Evolutionary conservation across 352 stramenopile genomes (phyloP).

Genomic region (Saprolegnia parasitica): DNA sequence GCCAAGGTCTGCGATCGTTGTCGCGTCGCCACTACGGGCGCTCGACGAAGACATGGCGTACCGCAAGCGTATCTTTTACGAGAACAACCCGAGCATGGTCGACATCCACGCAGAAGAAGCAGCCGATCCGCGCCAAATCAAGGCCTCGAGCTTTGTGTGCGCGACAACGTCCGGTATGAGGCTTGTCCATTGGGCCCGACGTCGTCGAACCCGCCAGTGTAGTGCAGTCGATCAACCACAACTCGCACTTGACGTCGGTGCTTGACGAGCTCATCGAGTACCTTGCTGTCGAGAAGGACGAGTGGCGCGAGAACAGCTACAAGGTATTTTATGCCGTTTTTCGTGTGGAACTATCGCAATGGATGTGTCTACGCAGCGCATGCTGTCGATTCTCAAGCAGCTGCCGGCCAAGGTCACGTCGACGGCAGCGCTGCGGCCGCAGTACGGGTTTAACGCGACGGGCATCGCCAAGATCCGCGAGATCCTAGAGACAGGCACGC

Average conservation of each 20-base stretch:
- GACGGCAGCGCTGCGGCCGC: conserved; percentile 49
- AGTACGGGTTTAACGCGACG: conserved; percentile 23
- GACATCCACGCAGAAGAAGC: conserved; percentile 37
- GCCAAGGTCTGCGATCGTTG: neutral
- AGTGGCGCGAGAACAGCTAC: conserved; percentile 80
- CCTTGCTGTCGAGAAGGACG: conserved; percentile 62
- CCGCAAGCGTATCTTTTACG: conserved; percentile 60
- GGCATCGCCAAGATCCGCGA: conserved; percentile 60
- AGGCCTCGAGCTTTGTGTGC: conserved; percentile 57
- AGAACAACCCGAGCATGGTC: conserved; percentile 64
- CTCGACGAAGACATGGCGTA: conserved; percentile 31
- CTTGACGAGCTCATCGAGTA: conserved; percentile 80
- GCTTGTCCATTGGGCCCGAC: no score
- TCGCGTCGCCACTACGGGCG: neutral
- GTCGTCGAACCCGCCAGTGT: neutral
- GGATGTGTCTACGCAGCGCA: conserved; percentile 41
- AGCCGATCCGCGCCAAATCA: conserved; percentile 38
- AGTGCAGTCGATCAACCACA: conserved; percentile 69
- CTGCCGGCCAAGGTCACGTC: conserved; percentile 53
- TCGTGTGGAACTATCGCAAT: neutral
- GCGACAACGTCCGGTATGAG: conserved; percentile 68
- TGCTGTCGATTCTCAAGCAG: conserved; percentile 64
- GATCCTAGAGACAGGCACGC: conserved; percentile 62
- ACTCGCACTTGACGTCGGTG: conserved; percentile 67
- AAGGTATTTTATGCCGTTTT: conserved; percentile 39